phyloP scores from a whole-genome alignment of 2,329 filamentous ascomycete species.

The Aspergillus puulaauensis region DNA sequence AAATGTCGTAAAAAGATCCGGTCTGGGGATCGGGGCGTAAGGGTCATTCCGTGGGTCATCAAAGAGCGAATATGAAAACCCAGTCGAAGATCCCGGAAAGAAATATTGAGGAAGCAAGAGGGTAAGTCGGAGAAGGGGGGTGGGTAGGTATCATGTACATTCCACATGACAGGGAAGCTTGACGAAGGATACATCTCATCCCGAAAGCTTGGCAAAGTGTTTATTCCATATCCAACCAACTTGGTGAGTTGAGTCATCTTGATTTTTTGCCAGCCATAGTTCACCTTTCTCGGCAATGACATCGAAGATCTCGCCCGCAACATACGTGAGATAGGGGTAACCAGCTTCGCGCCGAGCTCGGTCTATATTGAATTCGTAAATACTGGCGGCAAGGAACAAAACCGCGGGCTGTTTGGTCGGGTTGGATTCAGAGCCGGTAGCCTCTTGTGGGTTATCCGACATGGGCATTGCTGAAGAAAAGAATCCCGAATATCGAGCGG shows the following conservation, averaged over 20 bases:
- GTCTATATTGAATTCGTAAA: conserved; percentile 97
- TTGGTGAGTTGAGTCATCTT: conserved; percentile 76
- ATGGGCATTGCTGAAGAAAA: conserved; percentile 87
- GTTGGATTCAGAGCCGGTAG: conserved; percentile 42
- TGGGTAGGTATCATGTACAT: neutral
- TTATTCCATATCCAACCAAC: conserved; percentile 99
- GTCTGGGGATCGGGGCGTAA: neutral
- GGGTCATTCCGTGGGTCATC: neutral
- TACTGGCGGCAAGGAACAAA: conserved; percentile 85
- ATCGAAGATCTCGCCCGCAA: conserved; percentile 90
- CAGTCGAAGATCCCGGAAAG: neutral
- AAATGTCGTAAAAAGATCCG: conserved; percentile 1
- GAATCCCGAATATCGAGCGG: conserved; percentile 68
- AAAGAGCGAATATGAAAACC: no score
- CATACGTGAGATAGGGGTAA: conserved; percentile 94
- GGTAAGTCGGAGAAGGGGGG: neutral
- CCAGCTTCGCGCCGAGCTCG: conserved; percentile 88
- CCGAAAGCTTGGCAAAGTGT: conserved; percentile 70
- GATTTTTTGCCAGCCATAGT: conserved; percentile 95
- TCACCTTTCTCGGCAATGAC: conserved; percentile 96
- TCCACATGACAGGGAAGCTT: neutral
- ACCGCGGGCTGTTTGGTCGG: conserved; percentile 56
- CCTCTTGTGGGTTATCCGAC: conserved; percentile 59
- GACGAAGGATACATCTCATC: conserved; percentile 11
- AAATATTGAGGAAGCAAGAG: neutral